These are phyloP conservation scores for fission yeast (Schizosaccharomyces pombe) DNA, from an alignment of 805 yeast species.

Conservation along the genomic window DNA sequence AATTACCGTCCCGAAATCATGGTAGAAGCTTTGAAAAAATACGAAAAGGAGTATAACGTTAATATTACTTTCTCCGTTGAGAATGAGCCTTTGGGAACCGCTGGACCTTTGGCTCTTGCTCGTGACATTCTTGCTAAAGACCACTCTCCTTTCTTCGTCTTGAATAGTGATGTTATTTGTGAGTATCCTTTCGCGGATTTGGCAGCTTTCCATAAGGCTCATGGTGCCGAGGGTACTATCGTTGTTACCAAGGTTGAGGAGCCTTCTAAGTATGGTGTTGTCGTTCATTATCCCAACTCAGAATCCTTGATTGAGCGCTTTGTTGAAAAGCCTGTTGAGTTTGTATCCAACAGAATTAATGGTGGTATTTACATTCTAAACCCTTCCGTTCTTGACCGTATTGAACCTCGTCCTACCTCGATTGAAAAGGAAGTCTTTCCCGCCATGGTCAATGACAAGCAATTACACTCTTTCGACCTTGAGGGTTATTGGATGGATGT, in stretches of 20 bases:
- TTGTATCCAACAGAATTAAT: constrained; percentile 97
- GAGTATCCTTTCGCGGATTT: constrained; percentile 92
- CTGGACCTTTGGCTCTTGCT: constrained; percentile 96
- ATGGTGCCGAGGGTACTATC: constrained; percentile 95
- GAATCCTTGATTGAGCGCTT: constrained; percentile 81
- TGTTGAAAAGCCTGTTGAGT: constrained; percentile 97
- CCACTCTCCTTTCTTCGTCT: constrained; percentile 85
- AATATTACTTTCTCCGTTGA: constrained; percentile 90
- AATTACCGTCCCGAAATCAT: constrained; percentile 98
- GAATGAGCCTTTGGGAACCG: constrained; percentile 98
- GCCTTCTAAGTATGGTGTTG: constrained; percentile 98
- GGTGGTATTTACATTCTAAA: constrained; percentile 96
- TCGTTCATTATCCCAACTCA: constrained; percentile 86
- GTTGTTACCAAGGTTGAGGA: constrained; percentile 99
- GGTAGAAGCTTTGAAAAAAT: constrained; percentile 84
- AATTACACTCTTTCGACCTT: constrained; percentile 81
- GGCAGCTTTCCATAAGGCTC: constrained; percentile 76
- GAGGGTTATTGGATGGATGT: constrained; percentile 99
- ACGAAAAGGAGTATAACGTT: constrained; percentile 87
- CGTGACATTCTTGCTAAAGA: constrained; percentile 84
- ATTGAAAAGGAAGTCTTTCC: constrained; percentile 99
- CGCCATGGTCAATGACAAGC: constrained; percentile 63
- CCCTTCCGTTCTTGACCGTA: constrained; percentile 90
- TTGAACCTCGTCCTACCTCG: constrained; percentile 95
- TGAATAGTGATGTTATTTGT: constrained; percentile 95